Percentiles rank a stretch among this genome's conserved stretches.
These are phyloP conservation scores for Lactarius hatsudake DNA, from an alignment of 768 basidiomycete species.

Conservation along the genomic window DNA sequence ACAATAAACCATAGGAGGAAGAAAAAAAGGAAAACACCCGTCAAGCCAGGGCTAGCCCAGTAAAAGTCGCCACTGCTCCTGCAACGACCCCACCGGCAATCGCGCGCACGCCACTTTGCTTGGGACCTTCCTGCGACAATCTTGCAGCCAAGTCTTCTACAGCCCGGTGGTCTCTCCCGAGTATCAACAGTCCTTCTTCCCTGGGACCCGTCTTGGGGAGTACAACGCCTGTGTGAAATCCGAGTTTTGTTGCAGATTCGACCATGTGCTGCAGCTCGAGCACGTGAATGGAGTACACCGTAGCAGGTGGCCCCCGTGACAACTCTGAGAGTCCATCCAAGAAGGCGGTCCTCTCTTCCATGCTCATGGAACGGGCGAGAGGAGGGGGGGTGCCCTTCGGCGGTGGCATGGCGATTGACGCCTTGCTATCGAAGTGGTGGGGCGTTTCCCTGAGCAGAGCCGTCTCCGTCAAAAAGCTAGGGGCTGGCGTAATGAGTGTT, in stretches of 20 bases:
- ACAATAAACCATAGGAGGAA: conserved; percentile 4
- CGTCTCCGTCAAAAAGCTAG: conserved; percentile 19
- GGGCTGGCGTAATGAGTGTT: conserved; percentile 19
- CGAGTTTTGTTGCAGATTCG: conserved; percentile 20
- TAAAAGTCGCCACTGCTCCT: conserved; percentile 28
- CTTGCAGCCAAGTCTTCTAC: conserved; percentile 19
- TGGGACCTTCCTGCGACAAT: conserved; percentile 11
- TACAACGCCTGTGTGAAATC: conserved; percentile 24
- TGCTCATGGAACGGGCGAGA: conserved; percentile 24
- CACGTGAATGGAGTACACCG: conserved; percentile 23
- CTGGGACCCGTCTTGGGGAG: conserved; percentile 4
- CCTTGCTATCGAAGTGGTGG: conserved; percentile 13
- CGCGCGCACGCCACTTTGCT: conserved; percentile 15
- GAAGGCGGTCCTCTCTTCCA: conserved; percentile 23
- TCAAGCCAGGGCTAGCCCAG: conserved; percentile 26
- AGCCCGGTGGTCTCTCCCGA: conserved; percentile 23
- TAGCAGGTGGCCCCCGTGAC: conserved; percentile 21
- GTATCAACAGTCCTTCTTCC: conserved; percentile 24
- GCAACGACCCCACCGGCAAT: conserved; percentile 25
- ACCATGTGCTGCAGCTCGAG: conserved; percentile 18
- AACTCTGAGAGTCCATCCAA: conserved; percentile 23
- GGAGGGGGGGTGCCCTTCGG: neutral
- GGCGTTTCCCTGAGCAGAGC: conserved; percentile 1
- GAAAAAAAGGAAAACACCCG: neutral
- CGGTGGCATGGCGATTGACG: neutral